A percentile compares a stretch with the other conserved stretches of the same genome.
These are phyloP conservation scores for Rosa persica DNA, from an alignment of 306 rosid species.

Conservation along the genomic window DNA sequence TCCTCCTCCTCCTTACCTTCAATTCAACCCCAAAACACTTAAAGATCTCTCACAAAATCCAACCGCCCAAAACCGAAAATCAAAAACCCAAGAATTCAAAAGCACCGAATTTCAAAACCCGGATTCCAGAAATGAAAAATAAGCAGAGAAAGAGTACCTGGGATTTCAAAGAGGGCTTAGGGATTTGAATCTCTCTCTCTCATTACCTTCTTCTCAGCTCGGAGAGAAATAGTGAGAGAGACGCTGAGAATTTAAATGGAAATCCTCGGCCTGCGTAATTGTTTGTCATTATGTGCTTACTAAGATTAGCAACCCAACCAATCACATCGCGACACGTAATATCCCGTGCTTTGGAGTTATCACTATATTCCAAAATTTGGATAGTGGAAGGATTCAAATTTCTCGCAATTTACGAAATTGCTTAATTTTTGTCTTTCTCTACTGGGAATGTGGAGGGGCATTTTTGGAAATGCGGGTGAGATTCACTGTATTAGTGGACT, in stretches of 20 bases:
- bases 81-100: neutral
- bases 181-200: neutral
- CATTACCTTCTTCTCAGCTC: neutral
- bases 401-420: constrained; percentile 11
- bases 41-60: neutral
- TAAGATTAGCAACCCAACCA: neutral
- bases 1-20: constrained; percentile 22
- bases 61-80: neutral
- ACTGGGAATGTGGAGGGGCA: neutral
- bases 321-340: constrained; percentile 8
- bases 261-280: neutral
- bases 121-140: neutral
- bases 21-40: neutral
- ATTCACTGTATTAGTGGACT: neutral
- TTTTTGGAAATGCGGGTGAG: neutral
- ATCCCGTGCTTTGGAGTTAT: neutral
- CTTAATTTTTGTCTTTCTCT: neutral
- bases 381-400: neutral
- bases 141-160: neutral
- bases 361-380: neutral
- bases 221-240: neutral
- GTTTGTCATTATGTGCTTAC: neutral
- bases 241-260: neutral
- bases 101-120: neutral
- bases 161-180: neutral